phyloP scores from a whole-genome alignment of 2,329 filamentous ascomycete genomes.

The Pleomassaria siparia region DNA sequence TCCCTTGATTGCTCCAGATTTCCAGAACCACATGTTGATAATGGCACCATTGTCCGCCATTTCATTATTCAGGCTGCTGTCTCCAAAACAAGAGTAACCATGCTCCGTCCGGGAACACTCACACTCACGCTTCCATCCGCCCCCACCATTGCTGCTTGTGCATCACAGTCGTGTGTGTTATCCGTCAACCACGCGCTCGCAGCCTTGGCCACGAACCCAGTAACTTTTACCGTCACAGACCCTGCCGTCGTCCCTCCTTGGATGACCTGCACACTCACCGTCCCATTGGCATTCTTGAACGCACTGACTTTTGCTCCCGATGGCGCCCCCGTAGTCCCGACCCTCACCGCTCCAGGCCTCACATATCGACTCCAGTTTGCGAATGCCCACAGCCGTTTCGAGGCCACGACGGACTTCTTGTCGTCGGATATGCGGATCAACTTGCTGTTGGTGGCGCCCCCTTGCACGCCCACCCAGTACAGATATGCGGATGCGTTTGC shows the following conservation, averaged over 20 bases:
- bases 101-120: conserved; percentile 26
- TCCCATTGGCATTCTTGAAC: conserved; percentile 38
- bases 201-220: conserved; percentile 25
- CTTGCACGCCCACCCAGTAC: conserved; percentile 56
- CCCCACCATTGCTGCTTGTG: conserved; percentile 10
- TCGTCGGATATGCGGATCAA: conserved; percentile 39
- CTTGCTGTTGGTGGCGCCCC: conserved; percentile 40
- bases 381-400: conserved; percentile 46
- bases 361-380: conserved; percentile 45
- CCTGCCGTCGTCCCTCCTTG: conserved; percentile 27
- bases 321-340: conserved; percentile 36
- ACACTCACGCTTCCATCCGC: conserved; percentile 24
- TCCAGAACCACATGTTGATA: no score
- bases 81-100: conserved; percentile 31
- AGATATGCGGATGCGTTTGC: conserved; percentile 55
- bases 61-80: no score
- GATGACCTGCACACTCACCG: conserved; percentile 40
- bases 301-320: conserved; percentile 34
- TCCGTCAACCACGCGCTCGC: conserved; percentile 44
- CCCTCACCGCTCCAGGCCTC: conserved; percentile 41
- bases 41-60: no score
- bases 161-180: conserved; percentile 31
- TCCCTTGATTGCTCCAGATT: no score
- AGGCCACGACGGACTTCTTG: conserved; percentile 35
- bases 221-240: conserved; percentile 25